Conservation (phyloP, 2,329 filamentous ascomycete species). For the Pseudopyricularia cyperi region DNA sequence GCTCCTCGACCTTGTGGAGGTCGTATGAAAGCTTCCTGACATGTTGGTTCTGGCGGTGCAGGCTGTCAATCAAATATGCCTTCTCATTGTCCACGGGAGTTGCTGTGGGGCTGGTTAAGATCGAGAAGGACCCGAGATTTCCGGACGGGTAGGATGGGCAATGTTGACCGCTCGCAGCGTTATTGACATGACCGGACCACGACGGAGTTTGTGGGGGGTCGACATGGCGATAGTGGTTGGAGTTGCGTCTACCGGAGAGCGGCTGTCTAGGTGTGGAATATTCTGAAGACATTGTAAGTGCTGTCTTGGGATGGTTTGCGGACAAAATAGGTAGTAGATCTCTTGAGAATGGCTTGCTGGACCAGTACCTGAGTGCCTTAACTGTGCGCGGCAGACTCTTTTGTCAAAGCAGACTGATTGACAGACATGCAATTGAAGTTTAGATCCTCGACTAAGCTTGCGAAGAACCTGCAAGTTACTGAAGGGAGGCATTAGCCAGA, state of each 20-base stretch:
- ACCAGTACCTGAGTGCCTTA: too few relatives aligned
- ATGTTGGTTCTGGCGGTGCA: slow-evolving; percentile 25
- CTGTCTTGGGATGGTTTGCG: too few relatives aligned
- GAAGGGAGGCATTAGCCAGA: too few relatives aligned
- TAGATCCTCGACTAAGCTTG: too few relatives aligned
- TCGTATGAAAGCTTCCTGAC: slow-evolving; percentile 23
- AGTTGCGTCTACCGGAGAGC: not conserved
- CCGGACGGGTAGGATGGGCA: not conserved
- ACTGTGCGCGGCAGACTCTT: too few relatives aligned
- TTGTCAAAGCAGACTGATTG: too few relatives aligned
- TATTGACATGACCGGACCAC: not conserved
- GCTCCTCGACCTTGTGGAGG: slow-evolving; percentile 23
- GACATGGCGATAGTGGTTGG: not conserved
- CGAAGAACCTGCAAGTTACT: too few relatives aligned
- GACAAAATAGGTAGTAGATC: too few relatives aligned
- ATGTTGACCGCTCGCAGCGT: not conserved
- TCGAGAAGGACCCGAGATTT: not conserved
- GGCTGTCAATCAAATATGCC: slow-evolving; percentile 27
- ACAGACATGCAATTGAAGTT: too few relatives aligned
- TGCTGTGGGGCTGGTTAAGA: not conserved
- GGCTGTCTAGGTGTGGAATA: not conserved
- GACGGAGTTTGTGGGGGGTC: not conserved
- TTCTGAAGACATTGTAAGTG: not conserved
- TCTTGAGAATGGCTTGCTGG: too few relatives aligned
- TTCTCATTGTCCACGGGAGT: slow-evolving; percentile 22